Evolutionary conservation across 2,329 filamentous ascomycete species (phyloP).

Genomic region (Drechslerella dactyloides): DNA sequence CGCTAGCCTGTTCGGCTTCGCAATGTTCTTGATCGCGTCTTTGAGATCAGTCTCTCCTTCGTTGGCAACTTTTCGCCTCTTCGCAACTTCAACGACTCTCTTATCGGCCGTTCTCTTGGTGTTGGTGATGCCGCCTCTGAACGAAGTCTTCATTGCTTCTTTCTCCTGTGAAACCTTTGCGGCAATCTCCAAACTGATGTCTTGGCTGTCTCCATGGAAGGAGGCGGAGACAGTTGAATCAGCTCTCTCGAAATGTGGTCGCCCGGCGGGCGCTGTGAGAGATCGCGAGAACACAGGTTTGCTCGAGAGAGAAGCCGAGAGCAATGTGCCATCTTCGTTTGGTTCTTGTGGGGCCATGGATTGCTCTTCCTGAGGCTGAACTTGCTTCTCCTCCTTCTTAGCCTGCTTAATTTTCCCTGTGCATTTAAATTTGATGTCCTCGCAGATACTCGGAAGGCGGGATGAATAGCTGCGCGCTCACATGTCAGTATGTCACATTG

Average conservation of each 20-base stretch:
- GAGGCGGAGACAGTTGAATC: slow-evolving; percentile 39
- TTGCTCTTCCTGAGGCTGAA: slow-evolving; percentile 11
- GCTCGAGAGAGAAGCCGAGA: slow-evolving; percentile 27
- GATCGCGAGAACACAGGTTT: slow-evolving; percentile 28
- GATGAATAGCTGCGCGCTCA: slow-evolving; percentile 68
- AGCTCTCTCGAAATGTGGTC: slow-evolving; percentile 26
- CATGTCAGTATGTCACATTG: slow-evolving; percentile 52
- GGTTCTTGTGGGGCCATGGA: slow-evolving; percentile 14
- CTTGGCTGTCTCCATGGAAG: slow-evolving; percentile 29
- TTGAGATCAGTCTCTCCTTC: slow-evolving; percentile 73
- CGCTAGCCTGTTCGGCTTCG: slow-evolving; percentile 75
- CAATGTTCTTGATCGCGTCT: slow-evolving; percentile 74
- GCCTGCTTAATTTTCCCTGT: slow-evolving; percentile 57
- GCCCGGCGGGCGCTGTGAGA: slow-evolving; percentile 22
- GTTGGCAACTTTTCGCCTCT: slow-evolving; percentile 63
- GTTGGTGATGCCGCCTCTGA: slow-evolving; percentile 47
- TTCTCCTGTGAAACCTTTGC: slow-evolving; percentile 46
- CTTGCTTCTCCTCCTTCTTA: slow-evolving; percentile 56
- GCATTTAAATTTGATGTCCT: slow-evolving; percentile 55
- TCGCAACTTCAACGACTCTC: slow-evolving; percentile 41
- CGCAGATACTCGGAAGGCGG: slow-evolving; percentile 74
- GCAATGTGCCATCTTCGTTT: slow-evolving; percentile 8
- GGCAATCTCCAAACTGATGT: slow-evolving; percentile 25
- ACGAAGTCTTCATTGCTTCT: slow-evolving; percentile 40
- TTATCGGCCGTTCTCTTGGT: slow-evolving; percentile 43